Evolutionary conservation across 1,284 basidiomycete genomes (phyloP).

Genomic region (Rhodotorula sp.): DNA sequence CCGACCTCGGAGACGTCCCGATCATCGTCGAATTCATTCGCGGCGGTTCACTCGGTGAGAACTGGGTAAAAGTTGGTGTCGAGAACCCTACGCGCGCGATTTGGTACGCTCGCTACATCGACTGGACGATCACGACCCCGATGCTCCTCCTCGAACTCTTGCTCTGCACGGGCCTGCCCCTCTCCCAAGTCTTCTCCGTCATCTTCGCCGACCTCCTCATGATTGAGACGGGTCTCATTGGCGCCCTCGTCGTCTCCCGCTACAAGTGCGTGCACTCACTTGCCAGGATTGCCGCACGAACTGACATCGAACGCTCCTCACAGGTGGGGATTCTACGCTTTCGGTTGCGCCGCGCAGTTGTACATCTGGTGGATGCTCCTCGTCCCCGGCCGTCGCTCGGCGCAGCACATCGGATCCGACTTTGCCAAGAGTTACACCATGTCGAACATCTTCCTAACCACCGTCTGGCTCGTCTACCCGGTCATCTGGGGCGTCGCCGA

Average conservation of each 20-base stretch:
- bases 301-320: slow-evolving; percentile 49
- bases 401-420: slow-evolving; percentile 50
- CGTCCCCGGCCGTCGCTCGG: slow-evolving; percentile 48
- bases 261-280: slow-evolving; percentile 54
- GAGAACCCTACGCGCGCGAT: slow-evolving; percentile 54
- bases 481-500: slow-evolving; percentile 55
- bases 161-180: slow-evolving; percentile 57
- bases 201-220: slow-evolving; percentile 56
- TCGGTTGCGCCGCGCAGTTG: slow-evolving; percentile 56
- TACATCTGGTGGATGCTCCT: slow-evolving; percentile 55
- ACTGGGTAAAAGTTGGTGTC: slow-evolving; percentile 43
- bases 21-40: slow-evolving; percentile 56
- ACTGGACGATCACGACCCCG: slow-evolving; percentile 60
- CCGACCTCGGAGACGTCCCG: slow-evolving; percentile 60
- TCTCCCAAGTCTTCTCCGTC: slow-evolving; percentile 58
- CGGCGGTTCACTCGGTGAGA: slow-evolving; percentile 31
- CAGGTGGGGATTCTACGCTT: slow-evolving; percentile 54
- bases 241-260: slow-evolving; percentile 54
- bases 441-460: slow-evolving; percentile 52
- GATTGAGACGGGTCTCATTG: slow-evolving; percentile 59
- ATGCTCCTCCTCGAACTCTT: slow-evolving; percentile 58
- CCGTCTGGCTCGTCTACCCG: slow-evolving; percentile 59
- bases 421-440: slow-evolving; percentile 53
- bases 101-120: slow-evolving; percentile 60
- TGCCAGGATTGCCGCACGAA: background rate